Evolutionary conservation across 352 stramenopile species (phyloP), one percentile per base, ranked within the genome.

Genomic region (Phytophthora tentaculata): DNA sequence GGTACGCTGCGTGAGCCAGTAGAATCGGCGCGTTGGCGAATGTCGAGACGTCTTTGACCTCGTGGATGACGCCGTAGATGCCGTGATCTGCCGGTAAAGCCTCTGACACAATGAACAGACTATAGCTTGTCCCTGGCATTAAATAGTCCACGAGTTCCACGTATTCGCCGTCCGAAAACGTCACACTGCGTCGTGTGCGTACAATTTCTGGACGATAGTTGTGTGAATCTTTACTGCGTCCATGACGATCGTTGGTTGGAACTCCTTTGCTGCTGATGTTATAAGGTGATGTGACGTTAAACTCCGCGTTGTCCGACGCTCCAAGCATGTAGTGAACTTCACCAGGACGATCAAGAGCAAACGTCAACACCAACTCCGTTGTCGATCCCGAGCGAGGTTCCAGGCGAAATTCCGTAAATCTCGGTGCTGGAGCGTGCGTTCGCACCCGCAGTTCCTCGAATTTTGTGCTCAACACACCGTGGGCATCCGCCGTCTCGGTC

Each of bases 261-360:
- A 55, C 16, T 2, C 59, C 47, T 48, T 90, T 93, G 53, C 71
- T 78, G 49, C 84, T 95, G 50, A 95, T 71, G 68, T 95, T 95
- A 67, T 91, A 81, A 2, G 83, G 73, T 0, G 88, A 95, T 6
- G 84, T 84, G 37, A 80, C 82, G 47, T 90, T 90, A 39, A 92
- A 74, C 47, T 93, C 86, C 0, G 72, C 44, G 47, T 95, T 91
- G 3, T 67, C 77, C 1, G 74, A 80, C 20, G 78, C 56, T 5
- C 84, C 85, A 0, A 84, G 56, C 73, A 95, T 84, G 64, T 82
- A 95, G 59, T 95, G 88, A 4, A 93, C 77, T 73, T 93, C 79
- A 13, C 88, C 83, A 0, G 82, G 81, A 23, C 74, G 69, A 29
- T 86, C 77, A 19, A 95, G 69, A 26, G 77, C 71, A 44, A 90